phyloP scores from a whole-genome alignment of 108 stramenopile genomes.

The Poteriospumella lacustris region DNA sequence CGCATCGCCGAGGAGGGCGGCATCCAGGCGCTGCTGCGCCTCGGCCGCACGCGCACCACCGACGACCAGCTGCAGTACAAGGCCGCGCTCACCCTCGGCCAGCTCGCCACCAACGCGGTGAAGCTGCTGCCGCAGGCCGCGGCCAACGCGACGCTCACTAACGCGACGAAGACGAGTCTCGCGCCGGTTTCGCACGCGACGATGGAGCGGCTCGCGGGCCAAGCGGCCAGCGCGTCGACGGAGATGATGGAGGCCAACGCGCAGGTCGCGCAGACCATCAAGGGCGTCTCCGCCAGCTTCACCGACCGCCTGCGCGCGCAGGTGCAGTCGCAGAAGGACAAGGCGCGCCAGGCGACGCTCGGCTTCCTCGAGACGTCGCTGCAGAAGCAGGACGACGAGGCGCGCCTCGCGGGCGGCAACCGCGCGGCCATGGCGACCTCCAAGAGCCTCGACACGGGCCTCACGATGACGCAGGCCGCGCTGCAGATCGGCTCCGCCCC shows the following conservation, averaged over 20 bases:
- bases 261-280: neutral
- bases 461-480: neutral
- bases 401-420: neutral
- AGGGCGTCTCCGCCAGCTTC: neutral
- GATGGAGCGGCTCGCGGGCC: neutral
- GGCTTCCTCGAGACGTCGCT: neutral
- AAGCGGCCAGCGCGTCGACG: neutral
- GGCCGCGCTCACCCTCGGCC: slow-evolving; percentile 63
- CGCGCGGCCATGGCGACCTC: neutral
- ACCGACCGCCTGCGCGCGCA: neutral
- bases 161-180: neutral
- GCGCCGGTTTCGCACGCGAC: neutral
- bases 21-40: slow-evolving; percentile 65
- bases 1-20: slow-evolving; percentile 73
- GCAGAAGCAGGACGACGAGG: neutral
- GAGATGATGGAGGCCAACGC: neutral
- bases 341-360: neutral
- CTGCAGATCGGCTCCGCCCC: neutral
- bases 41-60: slow-evolving; percentile 60
- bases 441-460: neutral
- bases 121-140: slow-evolving; percentile 2
- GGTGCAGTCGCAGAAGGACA: neutral
- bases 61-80: slow-evolving; percentile 70
- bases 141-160: neutral
- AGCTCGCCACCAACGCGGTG: slow-evolving; percentile 62